A percentile compares a stretch with the other conserved stretches of the same genome.
Evolutionary conservation across 768 basidiomycete genomes (phyloP).

Genomic region (Exidia glandulosa): DNA sequence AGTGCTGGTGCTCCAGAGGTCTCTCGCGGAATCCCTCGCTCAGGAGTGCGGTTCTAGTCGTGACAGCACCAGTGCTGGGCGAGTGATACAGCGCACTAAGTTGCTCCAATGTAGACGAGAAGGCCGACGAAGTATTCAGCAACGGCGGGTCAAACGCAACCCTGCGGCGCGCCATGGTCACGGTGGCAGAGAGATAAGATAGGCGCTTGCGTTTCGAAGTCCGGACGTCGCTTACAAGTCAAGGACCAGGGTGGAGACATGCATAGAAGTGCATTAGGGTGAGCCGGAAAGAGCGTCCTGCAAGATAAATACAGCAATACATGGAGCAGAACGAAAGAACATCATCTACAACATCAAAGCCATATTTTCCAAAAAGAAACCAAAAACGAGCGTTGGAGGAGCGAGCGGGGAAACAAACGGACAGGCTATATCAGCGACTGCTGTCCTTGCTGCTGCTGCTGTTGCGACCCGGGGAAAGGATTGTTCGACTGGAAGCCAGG

Average conservation of each 20-base stretch:
- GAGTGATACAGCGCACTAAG: conserved; percentile 55
- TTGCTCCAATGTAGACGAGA: conserved; percentile 62
- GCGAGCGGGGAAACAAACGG: too few species aligned
- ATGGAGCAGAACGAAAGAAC: neutral
- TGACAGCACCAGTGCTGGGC: conserved; percentile 64
- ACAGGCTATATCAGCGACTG: neutral
- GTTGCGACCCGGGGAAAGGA: conserved; percentile 5
- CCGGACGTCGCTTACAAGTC: too few species aligned
- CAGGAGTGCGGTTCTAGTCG: conserved; percentile 66
- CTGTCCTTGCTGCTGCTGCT: conserved; percentile 5
- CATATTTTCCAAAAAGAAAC: too few species aligned
- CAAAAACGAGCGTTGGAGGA: too few species aligned
- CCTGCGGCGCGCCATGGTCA: neutral
- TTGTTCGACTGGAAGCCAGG: conserved; percentile 3
- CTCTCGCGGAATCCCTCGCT: conserved; percentile 56
- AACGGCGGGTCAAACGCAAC: conserved; percentile 36
- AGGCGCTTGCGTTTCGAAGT: neutral
- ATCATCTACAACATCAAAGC: neutral
- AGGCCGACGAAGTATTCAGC: conserved; percentile 70
- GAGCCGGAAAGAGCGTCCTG: too few species aligned
- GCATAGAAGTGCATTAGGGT: too few species aligned
- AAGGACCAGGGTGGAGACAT: too few species aligned
- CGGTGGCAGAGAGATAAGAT: neutral
- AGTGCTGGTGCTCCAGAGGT: conserved; percentile 42
- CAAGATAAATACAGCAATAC: neutral